Conservation (phyloP, 2,329 filamentous ascomycete species). For the Fusarium sp. region DNA sequence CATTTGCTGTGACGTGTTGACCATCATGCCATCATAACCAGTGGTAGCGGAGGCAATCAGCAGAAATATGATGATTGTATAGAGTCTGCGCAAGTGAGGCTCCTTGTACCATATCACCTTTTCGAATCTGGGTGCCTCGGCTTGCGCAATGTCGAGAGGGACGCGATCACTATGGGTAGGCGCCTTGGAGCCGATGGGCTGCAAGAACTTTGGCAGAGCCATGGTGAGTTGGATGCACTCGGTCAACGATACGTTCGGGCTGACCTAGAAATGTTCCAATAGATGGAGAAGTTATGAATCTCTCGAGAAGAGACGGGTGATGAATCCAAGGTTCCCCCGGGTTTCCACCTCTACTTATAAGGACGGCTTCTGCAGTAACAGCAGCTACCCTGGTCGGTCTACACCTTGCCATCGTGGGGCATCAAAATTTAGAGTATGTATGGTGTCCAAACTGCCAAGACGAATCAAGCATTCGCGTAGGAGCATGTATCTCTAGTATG, state of each 20-base stretch:
- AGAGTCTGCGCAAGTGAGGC: slow-evolving; percentile 65
- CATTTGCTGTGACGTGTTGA: slow-evolving; percentile 68
- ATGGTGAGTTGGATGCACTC: slow-evolving; percentile 18
- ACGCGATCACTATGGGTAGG: slow-evolving; percentile 10
- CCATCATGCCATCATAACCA: slow-evolving; percentile 68
- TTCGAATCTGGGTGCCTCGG: slow-evolving; percentile 61
- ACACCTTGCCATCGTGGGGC: slow-evolving; percentile 18
- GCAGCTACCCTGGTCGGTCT: slow-evolving; percentile 12
- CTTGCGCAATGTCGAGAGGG: slow-evolving; percentile 51
- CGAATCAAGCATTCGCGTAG: slow-evolving; percentile 8
- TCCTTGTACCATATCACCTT: slow-evolving; percentile 65
- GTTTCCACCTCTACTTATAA: slow-evolving; percentile 40
- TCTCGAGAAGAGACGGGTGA: slow-evolving; percentile 30
- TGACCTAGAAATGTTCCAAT: slow-evolving; percentile 5
- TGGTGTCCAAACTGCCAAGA: background rate
- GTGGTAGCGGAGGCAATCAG: slow-evolving; percentile 69
- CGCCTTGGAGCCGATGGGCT: slow-evolving; percentile 40
- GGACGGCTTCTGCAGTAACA: slow-evolving; percentile 6
- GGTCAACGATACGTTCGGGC: slow-evolving; percentile 2
- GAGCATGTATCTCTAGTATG: slow-evolving; percentile 15
- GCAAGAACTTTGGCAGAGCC: slow-evolving; percentile 40
- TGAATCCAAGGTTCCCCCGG: slow-evolving; percentile 15
- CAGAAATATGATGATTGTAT: slow-evolving; percentile 61
- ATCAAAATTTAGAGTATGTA: background rate
- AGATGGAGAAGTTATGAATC: slow-evolving; percentile 16